Percentiles rank a stretch among this genome's conserved stretches.
Evolutionary conservation across 768 basidiomycete genomes (phyloP).

Genomic region (Dendrothele bispora): DNA sequence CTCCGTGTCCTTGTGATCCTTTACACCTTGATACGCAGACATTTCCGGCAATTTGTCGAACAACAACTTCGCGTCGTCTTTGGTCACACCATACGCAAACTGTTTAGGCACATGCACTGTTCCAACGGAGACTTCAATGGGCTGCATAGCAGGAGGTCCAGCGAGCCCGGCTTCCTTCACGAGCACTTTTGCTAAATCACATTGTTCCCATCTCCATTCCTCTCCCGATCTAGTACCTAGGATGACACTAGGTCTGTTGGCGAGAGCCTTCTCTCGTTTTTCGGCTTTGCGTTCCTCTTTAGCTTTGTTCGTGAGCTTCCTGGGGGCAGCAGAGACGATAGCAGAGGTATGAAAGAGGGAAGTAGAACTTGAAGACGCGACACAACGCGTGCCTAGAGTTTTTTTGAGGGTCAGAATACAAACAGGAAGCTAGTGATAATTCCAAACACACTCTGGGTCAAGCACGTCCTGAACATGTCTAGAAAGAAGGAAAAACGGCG

Average conservation of each 20-base stretch:
- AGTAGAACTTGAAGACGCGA: constrained; percentile 39
- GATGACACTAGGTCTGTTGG: constrained; percentile 59
- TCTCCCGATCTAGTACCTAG: constrained; percentile 70
- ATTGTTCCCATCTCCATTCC: constrained; percentile 64
- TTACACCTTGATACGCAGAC: constrained; percentile 30
- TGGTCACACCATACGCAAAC: constrained; percentile 67
- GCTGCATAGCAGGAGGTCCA: constrained; percentile 18
- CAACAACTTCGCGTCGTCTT: constrained; percentile 56
- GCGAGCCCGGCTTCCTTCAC: constrained; percentile 53
- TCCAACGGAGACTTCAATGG: constrained; percentile 31
- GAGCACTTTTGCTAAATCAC: constrained; percentile 64
- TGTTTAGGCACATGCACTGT: constrained; percentile 48
- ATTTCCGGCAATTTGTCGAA: constrained; percentile 67
- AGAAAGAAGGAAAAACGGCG: too few species aligned
- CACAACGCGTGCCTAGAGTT: constrained; percentile 34
- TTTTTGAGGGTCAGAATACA: too few species aligned
- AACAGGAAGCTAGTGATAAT: too few species aligned
- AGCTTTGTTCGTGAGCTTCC: constrained; percentile 37
- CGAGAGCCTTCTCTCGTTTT: constrained; percentile 34
- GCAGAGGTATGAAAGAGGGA: constrained; percentile 49
- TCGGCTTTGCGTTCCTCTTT: constrained; percentile 49
- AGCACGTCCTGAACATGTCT: too few species aligned
- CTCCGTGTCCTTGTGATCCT: constrained; percentile 12
- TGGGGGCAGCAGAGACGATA: constrained; percentile 30
- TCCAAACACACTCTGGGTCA: too few species aligned